These are phyloP conservation scores for Echeveria elegans DNA, from an alignment of 164 flowering plant species.

Conservation along the genomic window DNA sequence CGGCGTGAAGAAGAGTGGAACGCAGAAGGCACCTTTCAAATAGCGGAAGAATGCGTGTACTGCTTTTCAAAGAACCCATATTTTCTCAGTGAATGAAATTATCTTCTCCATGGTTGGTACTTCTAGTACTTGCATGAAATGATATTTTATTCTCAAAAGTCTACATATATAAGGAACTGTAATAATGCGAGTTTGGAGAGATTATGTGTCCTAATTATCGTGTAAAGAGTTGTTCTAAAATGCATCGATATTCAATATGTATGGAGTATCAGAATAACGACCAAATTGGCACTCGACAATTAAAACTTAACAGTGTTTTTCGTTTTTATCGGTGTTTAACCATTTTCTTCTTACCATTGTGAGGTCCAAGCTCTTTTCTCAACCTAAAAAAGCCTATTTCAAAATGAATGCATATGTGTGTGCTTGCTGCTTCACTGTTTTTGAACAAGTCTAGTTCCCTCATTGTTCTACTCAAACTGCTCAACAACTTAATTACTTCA, in stretches of 20 bases:
- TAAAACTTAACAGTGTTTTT: no score
- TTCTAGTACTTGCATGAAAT: not conserved
- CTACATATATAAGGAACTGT: not conserved
- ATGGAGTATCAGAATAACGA: no score
- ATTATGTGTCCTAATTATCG: no score
- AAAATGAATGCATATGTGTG: not conserved
- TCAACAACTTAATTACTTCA: not conserved
- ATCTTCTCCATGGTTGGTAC: conserved; percentile 16
- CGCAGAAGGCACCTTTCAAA: no score
- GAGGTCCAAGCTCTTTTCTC: not conserved
- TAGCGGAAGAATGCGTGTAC: no score
- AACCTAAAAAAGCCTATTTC: not conserved
- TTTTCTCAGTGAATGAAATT: conserved; percentile 16
- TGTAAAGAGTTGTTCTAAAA: no score
- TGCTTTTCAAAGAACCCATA: conserved; percentile 32
- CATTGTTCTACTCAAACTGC: not conserved
- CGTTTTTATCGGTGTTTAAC: no score
- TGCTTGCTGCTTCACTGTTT: not conserved
- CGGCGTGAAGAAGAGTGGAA: no score
- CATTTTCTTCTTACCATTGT: not conserved
- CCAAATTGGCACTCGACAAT: no score
- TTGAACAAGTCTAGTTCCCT: not conserved
- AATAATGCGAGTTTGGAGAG: no score
- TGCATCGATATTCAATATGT: no score
- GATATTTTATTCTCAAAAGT: no score